Percentiles rank a stretch among this genome's conserved stretches.
phyloP scores from a whole-genome alignment of 768 basidiomycete genomes.

The Lactarius pseudohatsudake region DNA sequence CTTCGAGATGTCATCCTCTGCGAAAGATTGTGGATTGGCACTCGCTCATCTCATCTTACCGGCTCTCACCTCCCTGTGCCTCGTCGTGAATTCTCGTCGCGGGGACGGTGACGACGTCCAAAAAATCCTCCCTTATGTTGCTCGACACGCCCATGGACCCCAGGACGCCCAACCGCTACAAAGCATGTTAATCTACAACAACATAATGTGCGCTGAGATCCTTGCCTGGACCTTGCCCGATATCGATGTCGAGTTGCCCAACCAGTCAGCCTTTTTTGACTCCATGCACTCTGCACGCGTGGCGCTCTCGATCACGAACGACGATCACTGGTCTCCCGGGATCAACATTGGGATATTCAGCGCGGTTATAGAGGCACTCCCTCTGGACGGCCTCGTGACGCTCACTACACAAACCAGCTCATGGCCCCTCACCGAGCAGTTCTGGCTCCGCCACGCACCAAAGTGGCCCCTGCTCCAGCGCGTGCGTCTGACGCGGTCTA shows the following conservation, averaged over 20 bases:
- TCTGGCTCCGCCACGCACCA: neutral
- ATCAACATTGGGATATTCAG: neutral
- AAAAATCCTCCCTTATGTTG: neutral
- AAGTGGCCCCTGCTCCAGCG: neutral
- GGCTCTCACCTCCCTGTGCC: neutral
- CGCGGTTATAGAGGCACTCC: neutral
- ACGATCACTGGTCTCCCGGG: neutral
- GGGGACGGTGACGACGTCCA: neutral
- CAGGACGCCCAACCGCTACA: neutral
- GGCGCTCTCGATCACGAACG: neutral
- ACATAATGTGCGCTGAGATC: neutral
- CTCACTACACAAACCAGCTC: neutral
- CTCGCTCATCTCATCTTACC: neutral
- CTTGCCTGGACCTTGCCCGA: slow-evolving; percentile 4
- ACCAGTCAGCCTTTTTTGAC: neutral
- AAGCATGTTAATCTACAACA: neutral
- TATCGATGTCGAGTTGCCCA: neutral
- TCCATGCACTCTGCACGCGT: neutral
- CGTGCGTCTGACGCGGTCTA: neutral
- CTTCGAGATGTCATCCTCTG: neutral
- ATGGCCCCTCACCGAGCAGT: neutral
- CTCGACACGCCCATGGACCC: neutral
- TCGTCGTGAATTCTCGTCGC: neutral
- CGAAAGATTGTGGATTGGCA: neutral
- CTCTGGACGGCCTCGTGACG: neutral